These are phyloP conservation scores for Penicillium malachiteum DNA, from an alignment of 495 filamentous ascomycete species.

Conservation along the genomic window DNA sequence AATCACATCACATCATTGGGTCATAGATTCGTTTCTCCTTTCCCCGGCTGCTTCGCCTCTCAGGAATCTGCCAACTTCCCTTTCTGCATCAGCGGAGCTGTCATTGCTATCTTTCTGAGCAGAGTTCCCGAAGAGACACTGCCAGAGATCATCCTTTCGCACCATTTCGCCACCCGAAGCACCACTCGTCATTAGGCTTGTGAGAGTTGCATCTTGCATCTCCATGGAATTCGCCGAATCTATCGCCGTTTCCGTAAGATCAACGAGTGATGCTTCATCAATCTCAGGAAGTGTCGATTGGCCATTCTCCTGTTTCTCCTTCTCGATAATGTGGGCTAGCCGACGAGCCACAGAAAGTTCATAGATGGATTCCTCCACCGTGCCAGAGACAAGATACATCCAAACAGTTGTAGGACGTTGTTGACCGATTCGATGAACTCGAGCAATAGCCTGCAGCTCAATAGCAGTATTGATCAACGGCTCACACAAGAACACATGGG, in stretches of 20 bases:
- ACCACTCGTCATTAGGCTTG: conserved; percentile 66
- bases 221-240: conserved; percentile 83
- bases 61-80: conserved; percentile 45
- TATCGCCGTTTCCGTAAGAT: conserved; percentile 57
- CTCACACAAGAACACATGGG: conserved; percentile 92
- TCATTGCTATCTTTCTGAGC: conserved; percentile 21
- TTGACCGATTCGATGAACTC: conserved; percentile 93
- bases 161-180: conserved; percentile 78
- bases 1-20: not conserved
- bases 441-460: conserved; percentile 89
- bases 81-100: conserved; percentile 27
- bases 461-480: conserved; percentile 89
- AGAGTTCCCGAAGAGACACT: conserved; percentile 72
- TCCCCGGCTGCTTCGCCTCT: conserved; percentile 49
- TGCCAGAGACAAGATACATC: conserved; percentile 86
- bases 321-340: conserved; percentile 67
- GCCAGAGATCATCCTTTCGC: conserved; percentile 78
- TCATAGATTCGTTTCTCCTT: conserved; percentile 21
- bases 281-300: conserved; percentile 20
- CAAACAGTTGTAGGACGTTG: conserved; percentile 85
- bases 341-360: conserved; percentile 76
- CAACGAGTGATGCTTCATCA: conserved; percentile 22
- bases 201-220: conserved; percentile 66
- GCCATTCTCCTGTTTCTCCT: conserved; percentile 27
- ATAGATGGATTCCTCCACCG: conserved; percentile 88